Percentiles rank a stretch among this genome's conserved stretches.
These are phyloP conservation scores for Penicillium sp. DNA, from an alignment of 2,329 filamentous ascomycete species.

Conservation along the genomic window DNA sequence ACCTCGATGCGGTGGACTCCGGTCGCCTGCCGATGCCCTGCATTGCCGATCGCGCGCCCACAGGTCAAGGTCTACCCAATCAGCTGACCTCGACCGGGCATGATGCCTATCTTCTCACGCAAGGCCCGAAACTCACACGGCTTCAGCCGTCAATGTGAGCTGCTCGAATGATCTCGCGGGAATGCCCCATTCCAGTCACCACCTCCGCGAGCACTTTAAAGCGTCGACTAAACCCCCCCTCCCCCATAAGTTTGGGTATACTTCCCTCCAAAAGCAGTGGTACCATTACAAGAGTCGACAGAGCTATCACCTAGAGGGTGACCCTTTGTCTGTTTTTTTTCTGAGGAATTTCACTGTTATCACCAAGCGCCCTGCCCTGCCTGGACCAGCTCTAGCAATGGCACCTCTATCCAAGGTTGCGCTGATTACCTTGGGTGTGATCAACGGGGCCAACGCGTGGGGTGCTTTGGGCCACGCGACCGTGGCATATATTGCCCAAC, in stretches of 20 bases:
- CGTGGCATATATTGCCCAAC: conserved; percentile 54
- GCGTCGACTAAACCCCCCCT: background rate
- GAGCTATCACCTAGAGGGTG: background rate
- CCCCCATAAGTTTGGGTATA: background rate
- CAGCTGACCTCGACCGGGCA: conserved; percentile 1
- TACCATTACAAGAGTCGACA: too few relatives aligned
- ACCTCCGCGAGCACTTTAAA: background rate
- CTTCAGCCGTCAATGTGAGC: background rate
- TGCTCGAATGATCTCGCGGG: background rate
- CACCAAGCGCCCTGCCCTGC: background rate
- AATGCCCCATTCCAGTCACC: background rate
- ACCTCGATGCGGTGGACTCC: conserved; percentile 6
- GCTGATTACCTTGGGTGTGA: conserved; percentile 7
- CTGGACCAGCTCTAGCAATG: conserved; percentile 4
- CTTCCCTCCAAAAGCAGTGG: background rate
- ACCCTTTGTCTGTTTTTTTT: background rate
- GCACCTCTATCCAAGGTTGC: conserved; percentile 6
- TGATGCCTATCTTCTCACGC: background rate
- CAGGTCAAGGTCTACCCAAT: background rate
- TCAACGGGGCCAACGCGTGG: conserved; percentile 44
- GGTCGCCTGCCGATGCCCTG: conserved; percentile 2
- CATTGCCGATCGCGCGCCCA: conserved; percentile 9
- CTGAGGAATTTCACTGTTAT: background rate
- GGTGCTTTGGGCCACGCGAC: conserved; percentile 55
- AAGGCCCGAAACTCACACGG: background rate